Percentiles rank a stretch among this genome's conserved stretches.
These are phyloP conservation scores for Selenicereus undatus DNA, from an alignment of 148 eudicot species.

Conservation along the genomic window DNA sequence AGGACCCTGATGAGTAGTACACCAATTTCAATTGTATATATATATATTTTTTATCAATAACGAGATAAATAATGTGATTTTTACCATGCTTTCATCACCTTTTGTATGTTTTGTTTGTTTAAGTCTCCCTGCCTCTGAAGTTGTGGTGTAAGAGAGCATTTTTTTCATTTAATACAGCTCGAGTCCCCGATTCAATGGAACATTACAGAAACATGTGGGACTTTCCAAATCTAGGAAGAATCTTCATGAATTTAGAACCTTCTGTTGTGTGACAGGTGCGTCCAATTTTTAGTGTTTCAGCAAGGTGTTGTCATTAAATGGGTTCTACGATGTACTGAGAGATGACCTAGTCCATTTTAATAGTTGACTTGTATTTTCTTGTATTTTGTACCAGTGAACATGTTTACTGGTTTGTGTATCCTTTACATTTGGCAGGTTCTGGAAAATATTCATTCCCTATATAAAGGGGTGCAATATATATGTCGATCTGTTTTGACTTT, in stretches of 20 bases:
- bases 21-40: not conserved
- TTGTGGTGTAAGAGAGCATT: constrained; percentile 16
- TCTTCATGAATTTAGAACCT: constrained; percentile 47
- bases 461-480: not conserved
- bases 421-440: not conserved
- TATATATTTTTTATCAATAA: not conserved
- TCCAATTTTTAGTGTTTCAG: constrained; percentile 20
- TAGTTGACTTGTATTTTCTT: not conserved
- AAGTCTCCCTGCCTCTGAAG: constrained; percentile 12
- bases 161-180: constrained; percentile 55
- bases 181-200: constrained; percentile 39
- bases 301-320: not conserved
- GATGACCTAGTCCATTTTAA: not conserved
- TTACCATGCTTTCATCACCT: not conserved
- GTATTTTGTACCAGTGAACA: not conserved
- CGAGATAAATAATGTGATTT: not conserved
- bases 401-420: not conserved
- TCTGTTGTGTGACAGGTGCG: constrained; percentile 68
- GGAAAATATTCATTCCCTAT: not conserved
- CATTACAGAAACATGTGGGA: constrained; percentile 41
- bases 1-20: not conserved
- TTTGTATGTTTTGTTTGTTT: not conserved
- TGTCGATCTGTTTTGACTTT: not conserved
- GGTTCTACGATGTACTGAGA: not conserved
- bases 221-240: constrained; percentile 41